A percentile compares a stretch with the other conserved stretches of the same genome.
phyloP scores from a whole-genome alignment of 768 basidiomycete genomes.

The Boletus eberwhitei region DNA sequence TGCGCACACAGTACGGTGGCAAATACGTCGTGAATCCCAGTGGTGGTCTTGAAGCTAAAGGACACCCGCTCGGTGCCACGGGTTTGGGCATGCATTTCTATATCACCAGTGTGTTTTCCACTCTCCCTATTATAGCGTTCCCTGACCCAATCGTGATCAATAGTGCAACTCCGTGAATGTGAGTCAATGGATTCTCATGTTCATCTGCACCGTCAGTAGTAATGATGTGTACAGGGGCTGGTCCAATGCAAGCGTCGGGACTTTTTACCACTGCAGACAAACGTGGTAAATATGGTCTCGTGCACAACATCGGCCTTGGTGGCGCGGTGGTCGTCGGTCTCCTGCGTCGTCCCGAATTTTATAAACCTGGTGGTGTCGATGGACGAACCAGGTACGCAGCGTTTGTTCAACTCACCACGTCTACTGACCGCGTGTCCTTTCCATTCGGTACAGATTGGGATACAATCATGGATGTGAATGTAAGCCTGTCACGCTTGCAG shows the following conservation, averaged over 20 bases:
- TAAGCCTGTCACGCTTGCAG: conserved; percentile 54
- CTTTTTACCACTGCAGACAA: conserved; percentile 60
- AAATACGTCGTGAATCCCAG: conserved; percentile 84
- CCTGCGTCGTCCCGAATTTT: conserved; percentile 77
- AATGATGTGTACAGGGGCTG: conserved; percentile 54
- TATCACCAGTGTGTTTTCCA: conserved; percentile 57
- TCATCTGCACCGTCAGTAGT: not conserved
- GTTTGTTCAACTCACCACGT: not conserved
- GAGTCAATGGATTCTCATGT: conserved; percentile 4
- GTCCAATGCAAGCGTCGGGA: conserved; percentile 77
- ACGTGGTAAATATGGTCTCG: conserved; percentile 75
- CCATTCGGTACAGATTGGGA: conserved; percentile 49
- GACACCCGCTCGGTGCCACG: conserved; percentile 81
- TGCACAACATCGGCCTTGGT: conserved; percentile 83
- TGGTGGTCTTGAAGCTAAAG: conserved; percentile 86
- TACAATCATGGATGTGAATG: conserved; percentile 78
- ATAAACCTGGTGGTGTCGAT: conserved; percentile 58
- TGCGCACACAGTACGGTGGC: conserved; percentile 61
- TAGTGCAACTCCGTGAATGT: conserved; percentile 78
- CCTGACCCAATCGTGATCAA: not conserved
- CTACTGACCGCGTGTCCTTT: not conserved
- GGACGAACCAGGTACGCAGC: conserved; percentile 56
- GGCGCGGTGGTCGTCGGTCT: conserved; percentile 77
- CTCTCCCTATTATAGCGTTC: not conserved
- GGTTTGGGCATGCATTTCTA: conserved; percentile 88